Evolutionary conservation across 345 rosid genomes (phyloP).

Genomic region (Bruguiera gymnorhiza): DNA sequence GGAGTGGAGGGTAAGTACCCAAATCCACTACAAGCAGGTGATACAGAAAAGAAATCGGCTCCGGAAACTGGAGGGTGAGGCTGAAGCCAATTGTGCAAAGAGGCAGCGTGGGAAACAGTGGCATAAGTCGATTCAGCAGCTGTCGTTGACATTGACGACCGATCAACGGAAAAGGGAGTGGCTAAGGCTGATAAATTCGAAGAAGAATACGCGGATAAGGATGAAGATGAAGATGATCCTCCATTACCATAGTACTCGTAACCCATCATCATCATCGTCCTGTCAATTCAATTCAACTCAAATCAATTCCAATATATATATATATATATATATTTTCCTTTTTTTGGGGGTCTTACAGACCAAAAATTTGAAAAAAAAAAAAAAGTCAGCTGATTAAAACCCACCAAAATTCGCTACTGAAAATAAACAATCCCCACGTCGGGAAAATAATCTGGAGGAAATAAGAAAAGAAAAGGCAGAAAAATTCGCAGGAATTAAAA

Average conservation of each 20-base stretch:
- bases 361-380: background rate
- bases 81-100: conserved; percentile 25
- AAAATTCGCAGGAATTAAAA: too few relatives aligned
- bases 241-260: conserved; percentile 34
- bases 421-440: too few relatives aligned
- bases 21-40: conserved; percentile 24
- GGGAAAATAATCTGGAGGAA: too few relatives aligned
- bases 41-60: conserved; percentile 8
- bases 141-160: conserved; percentile 13
- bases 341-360: too few relatives aligned
- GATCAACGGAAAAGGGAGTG: conserved; percentile 54
- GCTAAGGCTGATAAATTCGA: conserved; percentile 57
- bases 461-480: too few relatives aligned
- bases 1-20: conserved; percentile 22
- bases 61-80: conserved; percentile 16
- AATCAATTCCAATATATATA: too few relatives aligned
- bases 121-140: conserved; percentile 24
- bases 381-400: conserved; percentile 5
- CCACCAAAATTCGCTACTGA: too few relatives aligned
- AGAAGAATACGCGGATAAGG: conserved; percentile 36
- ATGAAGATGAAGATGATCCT: conserved; percentile 39
- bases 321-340: too few relatives aligned
- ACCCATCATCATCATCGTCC: conserved; percentile 45
- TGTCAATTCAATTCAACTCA: conserved; percentile 2
- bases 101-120: conserved; percentile 19